These are phyloP conservation scores for Penicillium psychrosexuale DNA, from an alignment of 2,329 filamentous ascomycete species.

Conservation along the genomic window DNA sequence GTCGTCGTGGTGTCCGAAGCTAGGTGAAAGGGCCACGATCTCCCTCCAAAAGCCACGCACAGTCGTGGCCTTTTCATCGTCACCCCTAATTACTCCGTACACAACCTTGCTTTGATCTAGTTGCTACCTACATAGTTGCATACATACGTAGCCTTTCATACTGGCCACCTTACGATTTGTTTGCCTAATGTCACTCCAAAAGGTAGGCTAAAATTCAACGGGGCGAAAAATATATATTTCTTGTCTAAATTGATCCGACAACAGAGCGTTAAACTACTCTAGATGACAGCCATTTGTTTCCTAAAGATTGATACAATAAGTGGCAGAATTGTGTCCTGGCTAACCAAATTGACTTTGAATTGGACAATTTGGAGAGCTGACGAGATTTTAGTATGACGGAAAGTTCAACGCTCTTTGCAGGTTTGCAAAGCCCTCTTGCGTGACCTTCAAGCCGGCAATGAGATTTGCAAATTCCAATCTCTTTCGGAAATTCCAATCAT, in stretches of 20 bases:
- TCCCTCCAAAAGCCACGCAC: no score
- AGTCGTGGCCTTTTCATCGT: no score
- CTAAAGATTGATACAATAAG: no score
- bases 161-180: neutral
- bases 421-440: constrained; percentile 62
- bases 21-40: no score
- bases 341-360: neutral
- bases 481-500: constrained; percentile 49
- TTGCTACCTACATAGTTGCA: no score
- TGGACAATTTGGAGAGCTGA: neutral
- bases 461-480: constrained; percentile 62
- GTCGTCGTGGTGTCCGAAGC: no score
- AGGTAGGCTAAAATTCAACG: neutral
- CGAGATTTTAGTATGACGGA: neutral
- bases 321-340: neutral
- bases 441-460: constrained; percentile 66
- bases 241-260: neutral
- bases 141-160: neutral
- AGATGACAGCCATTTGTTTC: rapidly evolving
- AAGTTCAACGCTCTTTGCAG: constrained; percentile 38
- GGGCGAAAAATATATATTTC: neutral
- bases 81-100: no score
- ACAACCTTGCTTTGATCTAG: no score
- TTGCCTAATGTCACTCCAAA: neutral
- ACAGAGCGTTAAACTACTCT: no score